phyloP scores from a whole-genome alignment of 2,329 filamentous ascomycete species.

The Arthrobotrys pseudoclavata region DNA sequence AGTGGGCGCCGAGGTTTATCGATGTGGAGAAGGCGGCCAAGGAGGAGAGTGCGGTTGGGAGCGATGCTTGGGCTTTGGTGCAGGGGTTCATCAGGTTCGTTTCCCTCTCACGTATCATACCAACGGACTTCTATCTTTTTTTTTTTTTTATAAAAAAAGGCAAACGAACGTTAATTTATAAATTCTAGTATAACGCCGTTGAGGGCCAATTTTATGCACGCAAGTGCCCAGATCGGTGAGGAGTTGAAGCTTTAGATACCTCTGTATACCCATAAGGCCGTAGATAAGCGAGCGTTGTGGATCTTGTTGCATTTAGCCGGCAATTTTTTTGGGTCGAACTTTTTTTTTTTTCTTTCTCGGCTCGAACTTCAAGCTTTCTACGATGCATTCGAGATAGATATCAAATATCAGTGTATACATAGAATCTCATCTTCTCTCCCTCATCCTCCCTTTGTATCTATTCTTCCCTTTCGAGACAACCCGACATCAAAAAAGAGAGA shows the following conservation, averaged over 20 bases:
- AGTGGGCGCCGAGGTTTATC: slow-evolving; percentile 88
- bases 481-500: background rate
- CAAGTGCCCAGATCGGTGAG: slow-evolving; percentile 71
- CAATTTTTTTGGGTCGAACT: background rate
- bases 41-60: slow-evolving; percentile 73
- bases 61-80: slow-evolving; percentile 93
- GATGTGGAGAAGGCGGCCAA: slow-evolving; percentile 78
- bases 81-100: slow-evolving; percentile 85
- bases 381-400: too few relatives aligned
- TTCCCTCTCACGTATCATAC: background rate
- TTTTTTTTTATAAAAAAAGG: too few relatives aligned
- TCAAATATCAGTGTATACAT: slow-evolving; percentile 12
- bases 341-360: slow-evolving; percentile 34
- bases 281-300: slow-evolving; percentile 49
- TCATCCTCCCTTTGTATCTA: too few relatives aligned
- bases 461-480: too few relatives aligned
- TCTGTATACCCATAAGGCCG: slow-evolving; percentile 10
- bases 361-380: too few relatives aligned
- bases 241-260: slow-evolving; percentile 84
- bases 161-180: background rate
- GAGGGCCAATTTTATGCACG: slow-evolving; percentile 92
- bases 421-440: slow-evolving; percentile 38
- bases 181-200: slow-evolving; percentile 82
- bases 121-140: background rate
- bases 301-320: slow-evolving; percentile 40